Percentiles rank a stretch among this genome's conserved stretches.
Conservation (phyloP, 2,329 filamentous ascomycete genomes). For the Calonectria montana region DNA sequence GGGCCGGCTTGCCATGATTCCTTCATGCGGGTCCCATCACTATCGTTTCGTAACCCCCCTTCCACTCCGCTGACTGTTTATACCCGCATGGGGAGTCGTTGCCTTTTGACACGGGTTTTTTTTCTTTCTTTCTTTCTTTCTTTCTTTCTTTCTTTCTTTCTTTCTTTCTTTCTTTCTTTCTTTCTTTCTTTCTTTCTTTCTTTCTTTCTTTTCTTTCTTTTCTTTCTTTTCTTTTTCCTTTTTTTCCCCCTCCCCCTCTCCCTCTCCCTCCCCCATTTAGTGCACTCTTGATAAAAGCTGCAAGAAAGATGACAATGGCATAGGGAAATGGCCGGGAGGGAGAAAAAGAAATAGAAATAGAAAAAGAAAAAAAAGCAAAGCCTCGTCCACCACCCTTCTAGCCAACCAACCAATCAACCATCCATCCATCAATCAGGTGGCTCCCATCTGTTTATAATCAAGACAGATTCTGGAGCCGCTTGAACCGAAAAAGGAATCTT, state of each 20-base stretch:
- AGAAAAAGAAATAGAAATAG: neutral
- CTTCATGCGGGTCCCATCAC: neutral
- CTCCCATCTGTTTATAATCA: neutral
- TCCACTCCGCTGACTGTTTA: neutral
- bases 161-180: neutral
- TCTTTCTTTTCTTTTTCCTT: too few relatives aligned
- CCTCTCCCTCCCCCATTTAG: neutral
- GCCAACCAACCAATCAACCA: neutral
- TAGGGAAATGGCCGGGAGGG: too few relatives aligned
- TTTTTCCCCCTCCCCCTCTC: too few relatives aligned
- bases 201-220: neutral
- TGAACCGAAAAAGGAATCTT: slow-evolving; percentile 11
- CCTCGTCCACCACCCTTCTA: neutral
- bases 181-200: neutral
- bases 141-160: neutral
- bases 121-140: neutral
- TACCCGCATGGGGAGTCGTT: neutral
- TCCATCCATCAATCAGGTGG: slow-evolving; percentile 3
- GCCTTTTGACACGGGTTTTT: neutral
- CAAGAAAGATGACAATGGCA: too few relatives aligned
- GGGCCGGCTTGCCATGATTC: neutral
- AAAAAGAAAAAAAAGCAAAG: neutral
- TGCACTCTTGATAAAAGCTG: neutral
- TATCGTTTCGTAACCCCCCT: neutral
- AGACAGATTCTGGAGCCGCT: neutral